phyloP scores from a whole-genome alignment of 2,329 filamentous ascomycete genomes.

The Scedosporium dehoogii region DNA sequence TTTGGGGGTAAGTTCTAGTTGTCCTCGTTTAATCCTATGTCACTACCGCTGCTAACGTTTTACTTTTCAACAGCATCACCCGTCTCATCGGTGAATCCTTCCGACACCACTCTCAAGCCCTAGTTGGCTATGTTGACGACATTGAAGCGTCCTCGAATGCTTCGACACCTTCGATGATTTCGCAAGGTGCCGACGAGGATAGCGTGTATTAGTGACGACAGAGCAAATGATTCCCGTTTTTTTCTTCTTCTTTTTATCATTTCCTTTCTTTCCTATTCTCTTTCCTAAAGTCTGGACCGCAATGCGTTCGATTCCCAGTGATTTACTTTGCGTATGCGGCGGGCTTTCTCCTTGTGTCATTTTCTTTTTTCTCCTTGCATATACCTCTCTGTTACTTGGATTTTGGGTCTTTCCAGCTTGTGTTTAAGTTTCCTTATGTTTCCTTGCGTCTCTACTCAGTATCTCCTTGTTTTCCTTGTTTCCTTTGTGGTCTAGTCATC shows the following conservation, averaged over 20 bases:
- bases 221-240: slow-evolving; percentile 21
- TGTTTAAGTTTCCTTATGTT: neutral
- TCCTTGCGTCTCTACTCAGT: neutral
- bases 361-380: slow-evolving; percentile 6
- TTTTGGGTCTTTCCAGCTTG: slow-evolving; percentile 2
- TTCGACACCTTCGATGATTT: slow-evolving; percentile 62
- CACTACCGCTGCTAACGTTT: slow-evolving; percentile 11
- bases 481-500: neutral
- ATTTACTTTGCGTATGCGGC: neutral
- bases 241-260: slow-evolving; percentile 19
- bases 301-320: neutral
- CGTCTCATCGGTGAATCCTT: slow-evolving; percentile 98
- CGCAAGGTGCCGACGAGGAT: slow-evolving; percentile 60
- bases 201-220: slow-evolving; percentile 54
- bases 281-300: neutral
- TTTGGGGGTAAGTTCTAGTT: slow-evolving; percentile 78
- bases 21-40: neutral
- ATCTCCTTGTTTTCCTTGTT: slow-evolving; percentile 1
- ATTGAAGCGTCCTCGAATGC: slow-evolving; percentile 59
- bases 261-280: slow-evolving; percentile 22
- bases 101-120: slow-evolving; percentile 89
- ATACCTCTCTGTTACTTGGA: slow-evolving; percentile 6
- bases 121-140: slow-evolving; percentile 89
- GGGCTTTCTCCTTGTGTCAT: neutral
- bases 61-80: slow-evolving; percentile 63